Evolutionary conservation across 805 yeast genomes (phyloP).

Genomic region (Ogataea paradorogensis): DNA sequence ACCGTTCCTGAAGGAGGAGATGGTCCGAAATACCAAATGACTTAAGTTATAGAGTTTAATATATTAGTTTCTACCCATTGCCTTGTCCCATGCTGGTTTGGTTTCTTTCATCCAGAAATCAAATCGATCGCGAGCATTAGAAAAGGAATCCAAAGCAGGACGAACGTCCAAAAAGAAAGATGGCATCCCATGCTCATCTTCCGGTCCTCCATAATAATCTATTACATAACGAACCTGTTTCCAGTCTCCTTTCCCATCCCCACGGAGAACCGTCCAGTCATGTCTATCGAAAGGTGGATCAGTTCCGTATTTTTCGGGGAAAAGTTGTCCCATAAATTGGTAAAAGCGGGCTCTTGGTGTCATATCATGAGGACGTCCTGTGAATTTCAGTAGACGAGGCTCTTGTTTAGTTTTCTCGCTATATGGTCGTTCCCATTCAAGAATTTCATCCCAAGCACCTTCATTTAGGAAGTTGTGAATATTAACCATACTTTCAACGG

Average conservation of each 20-base stretch:
- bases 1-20: conserved; percentile 99
- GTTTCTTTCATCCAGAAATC: conserved; percentile 51
- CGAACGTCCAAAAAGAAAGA: conserved; percentile 90
- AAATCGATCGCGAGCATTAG: conserved; percentile 66
- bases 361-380: conserved; percentile 86
- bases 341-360: conserved; percentile 82
- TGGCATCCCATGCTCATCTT: conserved; percentile 81
- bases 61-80: conserved; percentile 52
- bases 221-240: conserved; percentile 83
- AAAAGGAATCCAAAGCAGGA: conserved; percentile 79
- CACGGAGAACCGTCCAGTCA: conserved; percentile 94
- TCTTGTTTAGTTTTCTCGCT: conserved; percentile 49
- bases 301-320: conserved; percentile 69
- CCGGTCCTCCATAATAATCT: conserved; percentile 96
- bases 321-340: conserved; percentile 59
- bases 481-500: conserved; percentile 94
- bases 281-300: conserved; percentile 97
- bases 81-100: conserved; percentile 63
- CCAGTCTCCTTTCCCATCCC: conserved; percentile 52
- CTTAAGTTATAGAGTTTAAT: conserved; percentile 29
- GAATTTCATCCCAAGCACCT: conserved; percentile 95
- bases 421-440: conserved; percentile 85
- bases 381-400: conserved; percentile 81
- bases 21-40: conserved; percentile 93
- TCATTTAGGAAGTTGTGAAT: conserved; percentile 95